Conservation (phyloP, 73 alveolate species). For the Paramecium octaurelia region DNA sequence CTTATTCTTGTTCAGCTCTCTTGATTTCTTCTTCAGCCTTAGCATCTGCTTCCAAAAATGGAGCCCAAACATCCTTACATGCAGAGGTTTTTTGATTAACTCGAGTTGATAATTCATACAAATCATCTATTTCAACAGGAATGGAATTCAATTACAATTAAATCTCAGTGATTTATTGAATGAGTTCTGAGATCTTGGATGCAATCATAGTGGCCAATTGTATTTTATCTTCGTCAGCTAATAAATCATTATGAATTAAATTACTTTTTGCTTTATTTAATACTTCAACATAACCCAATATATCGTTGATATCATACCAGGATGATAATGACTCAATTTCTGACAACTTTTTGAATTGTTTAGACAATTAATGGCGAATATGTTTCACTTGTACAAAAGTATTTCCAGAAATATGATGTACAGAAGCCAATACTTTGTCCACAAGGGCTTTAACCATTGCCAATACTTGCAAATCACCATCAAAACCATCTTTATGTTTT, state of each 20-base stretch:
- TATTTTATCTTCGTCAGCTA: constrained; percentile 23
- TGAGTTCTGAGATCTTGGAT: background rate
- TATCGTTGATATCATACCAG: constrained; percentile 12
- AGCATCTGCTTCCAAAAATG: constrained; percentile 21
- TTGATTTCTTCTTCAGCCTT: background rate
- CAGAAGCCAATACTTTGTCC: background rate
- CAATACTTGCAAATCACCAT: constrained; percentile 23
- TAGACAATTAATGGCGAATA: background rate
- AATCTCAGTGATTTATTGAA: background rate
- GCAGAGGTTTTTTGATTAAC: background rate
- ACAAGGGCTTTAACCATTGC: constrained; percentile 22
- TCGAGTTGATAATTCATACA: background rate
- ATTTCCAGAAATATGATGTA: background rate
- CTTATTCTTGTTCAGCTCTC: background rate
- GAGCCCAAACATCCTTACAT: background rate
- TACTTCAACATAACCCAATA: constrained; percentile 19
- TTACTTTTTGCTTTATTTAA: constrained; percentile 39
- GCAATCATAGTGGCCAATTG: background rate
- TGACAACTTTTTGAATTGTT: background rate
- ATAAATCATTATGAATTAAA: background rate
- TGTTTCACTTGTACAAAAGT: background rate
- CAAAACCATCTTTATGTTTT: constrained; percentile 35
- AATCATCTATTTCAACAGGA: background rate
- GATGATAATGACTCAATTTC: background rate
- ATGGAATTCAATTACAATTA: background rate